Conservation (phyloP, 257 asterid genomes). For the Solanum chiquidenum region DNA sequence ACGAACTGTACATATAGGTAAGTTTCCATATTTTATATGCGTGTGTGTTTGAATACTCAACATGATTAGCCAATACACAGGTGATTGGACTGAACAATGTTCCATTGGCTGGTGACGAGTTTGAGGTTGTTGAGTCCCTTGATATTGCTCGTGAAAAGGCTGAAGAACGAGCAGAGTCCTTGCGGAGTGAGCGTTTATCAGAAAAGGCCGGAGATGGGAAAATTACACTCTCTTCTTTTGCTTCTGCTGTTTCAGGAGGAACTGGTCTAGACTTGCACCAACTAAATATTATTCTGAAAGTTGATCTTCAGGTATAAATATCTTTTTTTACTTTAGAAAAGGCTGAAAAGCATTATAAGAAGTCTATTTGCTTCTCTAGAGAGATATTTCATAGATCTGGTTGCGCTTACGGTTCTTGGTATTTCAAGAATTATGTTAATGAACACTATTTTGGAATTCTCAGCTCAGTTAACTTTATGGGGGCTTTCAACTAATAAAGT, state of each 20-base stretch:
- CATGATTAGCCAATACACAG: slow-evolving; percentile 24
- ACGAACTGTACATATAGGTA: neutral
- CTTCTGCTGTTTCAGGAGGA: slow-evolving; percentile 86
- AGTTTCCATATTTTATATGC: neutral
- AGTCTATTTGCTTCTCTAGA: neutral
- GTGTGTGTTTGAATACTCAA: neutral
- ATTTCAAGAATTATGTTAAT: neutral
- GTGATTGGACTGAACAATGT: slow-evolving; percentile 85
- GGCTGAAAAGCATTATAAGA: neutral
- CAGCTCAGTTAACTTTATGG: neutral
- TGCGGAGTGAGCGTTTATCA: slow-evolving; percentile 73
- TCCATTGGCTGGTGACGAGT: slow-evolving; percentile 96
- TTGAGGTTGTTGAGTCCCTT: slow-evolving; percentile 79
- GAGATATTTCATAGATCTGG: neutral
- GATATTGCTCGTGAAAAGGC: slow-evolving; percentile 87
- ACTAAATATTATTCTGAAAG: slow-evolving; percentile 82
- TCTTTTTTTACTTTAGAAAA: neutral
- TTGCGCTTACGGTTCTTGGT: neutral
- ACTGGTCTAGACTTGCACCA: slow-evolving; percentile 89
- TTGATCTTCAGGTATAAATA: slow-evolving; percentile 80
- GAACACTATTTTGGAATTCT: neutral
- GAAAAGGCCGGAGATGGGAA: slow-evolving; percentile 96
- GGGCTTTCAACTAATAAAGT: neutral
- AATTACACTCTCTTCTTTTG: slow-evolving; percentile 85
- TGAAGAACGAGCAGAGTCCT: slow-evolving; percentile 42